A percentile compares a stretch with the other conserved stretches of the same genome.
phyloP scores from a whole-genome alignment of 1,284 basidiomycete genomes.

The Marasmius sp. region DNA sequence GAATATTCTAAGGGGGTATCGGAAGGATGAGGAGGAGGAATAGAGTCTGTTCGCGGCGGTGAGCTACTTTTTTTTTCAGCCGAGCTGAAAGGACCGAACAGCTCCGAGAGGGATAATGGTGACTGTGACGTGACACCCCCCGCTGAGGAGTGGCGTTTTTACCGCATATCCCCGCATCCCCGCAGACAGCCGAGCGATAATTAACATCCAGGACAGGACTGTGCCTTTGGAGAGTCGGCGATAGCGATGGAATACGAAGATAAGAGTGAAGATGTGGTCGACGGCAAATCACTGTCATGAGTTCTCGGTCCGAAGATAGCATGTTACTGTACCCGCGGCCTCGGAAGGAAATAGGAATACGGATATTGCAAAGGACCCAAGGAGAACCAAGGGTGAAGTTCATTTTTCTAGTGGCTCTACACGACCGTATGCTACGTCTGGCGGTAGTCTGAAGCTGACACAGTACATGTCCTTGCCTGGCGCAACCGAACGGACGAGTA shows the following conservation, averaged over 20 bases:
- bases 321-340: no score
- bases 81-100: conserved; percentile 1
- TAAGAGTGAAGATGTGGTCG: no score
- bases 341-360: no score
- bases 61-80: conserved; percentile 1
- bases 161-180: no score
- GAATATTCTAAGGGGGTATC: conserved; percentile 10
- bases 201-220: no score
- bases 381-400: not conserved
- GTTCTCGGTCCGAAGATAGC: no score
- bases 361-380: not conserved
- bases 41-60: conserved; percentile 25
- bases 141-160: no score
- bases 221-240: no score
- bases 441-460: conserved; percentile 86
- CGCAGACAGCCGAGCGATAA: no score
- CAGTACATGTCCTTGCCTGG: conserved; percentile 99
- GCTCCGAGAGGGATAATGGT: not conserved
- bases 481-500: conserved; percentile 90
- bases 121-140: no score
- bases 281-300: no score
- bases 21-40: conserved; percentile 25
- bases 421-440: conserved; percentile 46
- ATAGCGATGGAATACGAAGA: no score
- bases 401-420: not conserved